Percentiles rank a stretch among this genome's conserved stretches.
These are phyloP conservation scores for Eleusine coracana DNA, from an alignment of 176 grass and related monocot genomes.

Conservation along the genomic window DNA sequence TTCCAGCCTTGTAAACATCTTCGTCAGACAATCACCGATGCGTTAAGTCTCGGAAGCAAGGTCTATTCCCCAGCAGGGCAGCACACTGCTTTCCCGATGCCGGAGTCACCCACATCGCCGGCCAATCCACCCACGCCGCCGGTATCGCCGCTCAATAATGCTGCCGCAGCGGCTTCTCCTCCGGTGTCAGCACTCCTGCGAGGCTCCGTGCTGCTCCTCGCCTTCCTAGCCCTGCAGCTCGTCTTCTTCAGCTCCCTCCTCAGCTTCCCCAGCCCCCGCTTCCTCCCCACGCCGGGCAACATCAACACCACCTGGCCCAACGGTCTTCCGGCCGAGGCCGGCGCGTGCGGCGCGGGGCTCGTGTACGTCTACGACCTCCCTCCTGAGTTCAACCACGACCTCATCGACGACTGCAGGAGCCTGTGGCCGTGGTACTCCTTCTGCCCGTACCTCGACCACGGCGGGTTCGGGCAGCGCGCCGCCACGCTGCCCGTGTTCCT, in stretches of 20 bases:
- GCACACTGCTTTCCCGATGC: conserved; percentile 38
- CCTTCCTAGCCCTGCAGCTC: conserved; percentile 58
- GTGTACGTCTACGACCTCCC: conserved; percentile 87
- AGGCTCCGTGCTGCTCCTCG: conserved; percentile 38
- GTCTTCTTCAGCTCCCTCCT: conserved; percentile 53
- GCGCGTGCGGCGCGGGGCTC: conserved; percentile 45
- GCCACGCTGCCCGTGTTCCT: conserved; percentile 34
- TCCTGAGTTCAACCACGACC: conserved; percentile 68
- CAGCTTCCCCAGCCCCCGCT: conserved; percentile 34
- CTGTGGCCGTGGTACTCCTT: conserved; percentile 72
- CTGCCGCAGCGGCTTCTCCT: not conserved
- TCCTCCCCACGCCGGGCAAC: conserved; percentile 44
- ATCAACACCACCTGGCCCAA: conserved; percentile 32
- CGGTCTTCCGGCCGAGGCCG: conserved; percentile 16
- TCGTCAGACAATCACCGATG: not conserved
- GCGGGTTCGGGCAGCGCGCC: conserved; percentile 55
- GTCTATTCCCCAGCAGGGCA: conserved; percentile 3
- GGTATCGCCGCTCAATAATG: conserved; percentile 43
- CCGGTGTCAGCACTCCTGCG: conserved; percentile 32
- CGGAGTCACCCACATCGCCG: conserved; percentile 38
- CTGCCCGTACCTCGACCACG: conserved; percentile 61
- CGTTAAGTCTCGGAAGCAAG: conserved; percentile 2
- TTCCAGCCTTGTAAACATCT: not conserved
- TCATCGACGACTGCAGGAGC: conserved; percentile 56
- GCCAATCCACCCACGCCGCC: conserved; percentile 21